Percentiles rank a stretch among this genome's conserved stretches.
phyloP scores from a whole-genome alignment of 225 moss, liverwort and hornwort genomes.

The Thuidium tamariscinum region DNA sequence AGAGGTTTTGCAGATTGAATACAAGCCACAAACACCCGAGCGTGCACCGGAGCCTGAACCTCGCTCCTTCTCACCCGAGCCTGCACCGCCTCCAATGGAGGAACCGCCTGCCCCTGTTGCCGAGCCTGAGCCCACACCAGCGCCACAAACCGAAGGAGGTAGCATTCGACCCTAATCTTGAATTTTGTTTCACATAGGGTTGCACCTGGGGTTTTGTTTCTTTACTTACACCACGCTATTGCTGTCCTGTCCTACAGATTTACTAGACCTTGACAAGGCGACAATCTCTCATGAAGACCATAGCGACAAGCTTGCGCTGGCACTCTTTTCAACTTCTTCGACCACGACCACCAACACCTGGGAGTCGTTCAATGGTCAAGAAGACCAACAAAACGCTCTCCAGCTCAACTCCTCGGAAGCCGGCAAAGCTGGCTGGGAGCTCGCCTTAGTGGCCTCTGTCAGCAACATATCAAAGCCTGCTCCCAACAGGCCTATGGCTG shows the following conservation, averaged over 20 bases:
- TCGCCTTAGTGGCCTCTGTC: slow-evolving; percentile 78
- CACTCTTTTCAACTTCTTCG: slow-evolving; percentile 59
- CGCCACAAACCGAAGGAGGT: slow-evolving; percentile 46
- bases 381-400: slow-evolving; percentile 19
- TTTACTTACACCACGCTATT: not conserved
- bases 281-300: slow-evolving; percentile 65
- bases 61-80: slow-evolving; percentile 24
- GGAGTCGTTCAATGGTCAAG: slow-evolving; percentile 54
- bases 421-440: slow-evolving; percentile 91
- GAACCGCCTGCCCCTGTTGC: slow-evolving; percentile 29
- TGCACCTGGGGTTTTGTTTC: not conserved
- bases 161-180: not conserved
- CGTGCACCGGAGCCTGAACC: slow-evolving; percentile 33
- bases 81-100: slow-evolving; percentile 15
- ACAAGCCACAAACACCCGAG: slow-evolving; percentile 32
- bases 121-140: slow-evolving; percentile 13
- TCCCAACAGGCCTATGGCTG: slow-evolving; percentile 44
- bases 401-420: slow-evolving; percentile 9
- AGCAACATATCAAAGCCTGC: slow-evolving; percentile 61
- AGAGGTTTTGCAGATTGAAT: slow-evolving; percentile 34
- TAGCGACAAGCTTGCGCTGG: slow-evolving; percentile 70
- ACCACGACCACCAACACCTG: slow-evolving; percentile 38
- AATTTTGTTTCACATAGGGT: not conserved
- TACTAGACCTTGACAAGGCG: slow-evolving; percentile 58
- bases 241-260: slow-evolving; percentile 25